Percentiles rank a stretch among this genome's conserved stretches.
Evolutionary conservation across 2,329 filamentous ascomycete species (phyloP).

Genomic region (Colletotrichum musicola): DNA sequence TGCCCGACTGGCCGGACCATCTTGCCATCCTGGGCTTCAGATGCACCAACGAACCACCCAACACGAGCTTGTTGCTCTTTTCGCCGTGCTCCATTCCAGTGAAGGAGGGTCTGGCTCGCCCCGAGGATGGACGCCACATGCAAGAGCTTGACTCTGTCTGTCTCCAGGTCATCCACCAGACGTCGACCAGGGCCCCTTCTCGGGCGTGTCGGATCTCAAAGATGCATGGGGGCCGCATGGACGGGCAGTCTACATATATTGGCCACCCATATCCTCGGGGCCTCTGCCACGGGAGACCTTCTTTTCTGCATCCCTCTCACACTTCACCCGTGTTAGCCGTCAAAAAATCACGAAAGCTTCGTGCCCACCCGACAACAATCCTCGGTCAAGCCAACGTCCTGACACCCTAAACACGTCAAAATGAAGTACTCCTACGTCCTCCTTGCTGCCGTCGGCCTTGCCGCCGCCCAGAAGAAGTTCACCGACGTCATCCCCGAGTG

Average conservation of each 20-base stretch:
- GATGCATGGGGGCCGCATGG: neutral
- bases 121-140: neutral
- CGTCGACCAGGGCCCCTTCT: neutral
- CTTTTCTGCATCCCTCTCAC: neutral
- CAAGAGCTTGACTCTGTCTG: constrained; percentile 18
- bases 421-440: constrained; percentile 41
- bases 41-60: constrained; percentile 17
- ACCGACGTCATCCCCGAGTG: constrained; percentile 42
- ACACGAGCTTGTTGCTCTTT: constrained; percentile 24
- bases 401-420: neutral
- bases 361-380: neutral
- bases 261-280: rapidly evolving
- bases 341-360: neutral
- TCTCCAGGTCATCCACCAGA: neutral
- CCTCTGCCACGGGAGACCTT: no score
- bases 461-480: constrained; percentile 37
- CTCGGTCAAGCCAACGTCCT: neutral
- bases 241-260: neutral
- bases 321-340: neutral
- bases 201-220: neutral
- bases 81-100: neutral
- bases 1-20: constrained; percentile 13
- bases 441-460: constrained; percentile 34
- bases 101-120: constrained; percentile 7
- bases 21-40: constrained; percentile 13